Evolutionary conservation across 2,329 filamentous ascomycete genomes (phyloP), one percentile per base, ranked within the genome.

Genomic region (Pseudocercospora crystallina): DNA sequence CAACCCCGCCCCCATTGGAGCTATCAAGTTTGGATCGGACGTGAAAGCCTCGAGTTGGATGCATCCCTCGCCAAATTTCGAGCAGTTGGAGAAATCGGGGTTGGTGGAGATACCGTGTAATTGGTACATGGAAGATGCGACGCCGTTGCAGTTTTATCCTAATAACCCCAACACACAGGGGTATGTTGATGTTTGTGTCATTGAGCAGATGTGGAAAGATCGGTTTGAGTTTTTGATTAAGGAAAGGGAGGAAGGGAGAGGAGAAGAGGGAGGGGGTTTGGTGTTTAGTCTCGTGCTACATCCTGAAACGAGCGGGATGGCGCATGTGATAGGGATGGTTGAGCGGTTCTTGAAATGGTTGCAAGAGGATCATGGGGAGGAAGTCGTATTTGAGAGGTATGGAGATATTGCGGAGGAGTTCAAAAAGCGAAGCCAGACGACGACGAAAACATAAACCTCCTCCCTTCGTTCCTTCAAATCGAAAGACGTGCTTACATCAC

Each of bases 121-220:
- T 49, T 79, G 76, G 76, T 79, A 79, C 55, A 70, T 69, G 44
- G 76, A 79, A 59, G 77, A 80, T 54, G 77, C 75, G 71, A 77
- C 75, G 42, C 76, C 75, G 0, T 53, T 78, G 52, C 74, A 76
- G 39, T 77, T 71, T 56, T 73, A 66, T 47, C 75, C 75, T 7
- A 69, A 76, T 44, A 69, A 68, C 9, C 60, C 71, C 1, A 83
- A 83, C 53, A 78, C 75, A 2, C 76, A 79, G 37, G 81, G 82
- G 1, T 84, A 82, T 60, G 80, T 83, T 0, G 77, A 80, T 46
- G 75, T 78, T 4, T 71, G 76, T 8, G 72, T 79, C 1, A 74
- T 84, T 26, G 81, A 84, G 69, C 72, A 77, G 52, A 79, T 84
- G 71, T 84, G 82, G 82, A 77, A 73, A 58, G 80, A 83, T 58